Base-by-base conservation (phyloP, 2,329 filamentous ascomycete genomes). In the Hymenoscyphus fraxineus region DNA sequence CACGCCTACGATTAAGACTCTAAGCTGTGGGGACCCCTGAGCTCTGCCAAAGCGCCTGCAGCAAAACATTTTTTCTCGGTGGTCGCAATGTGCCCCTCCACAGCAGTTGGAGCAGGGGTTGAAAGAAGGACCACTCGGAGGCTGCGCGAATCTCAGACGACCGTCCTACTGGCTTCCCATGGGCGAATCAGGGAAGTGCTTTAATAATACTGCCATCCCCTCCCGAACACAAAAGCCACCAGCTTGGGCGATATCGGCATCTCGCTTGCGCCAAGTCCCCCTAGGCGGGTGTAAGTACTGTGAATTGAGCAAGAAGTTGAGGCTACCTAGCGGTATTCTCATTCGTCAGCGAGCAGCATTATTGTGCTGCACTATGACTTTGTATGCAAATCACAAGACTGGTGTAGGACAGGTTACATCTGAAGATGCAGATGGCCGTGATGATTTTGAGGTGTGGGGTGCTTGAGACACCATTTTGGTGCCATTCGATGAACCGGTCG, bases 341-440 rank as follows among this genome's bases (percentile, higher is more conserved):
- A 70, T 70, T 70, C 59, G 68, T 59, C 56, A 47, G 13, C 38
- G 27, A 54, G 65, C 47, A 54, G 55, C 15, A 38, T 40, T 58
- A 38, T 40, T 58, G 27, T 51, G 44, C 58, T 63, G 64, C 60
- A 67, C 60, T 59, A 61, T 63, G 63, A 67, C 58, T 59, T 63
- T 63, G 63, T 56, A 64, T 70, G 66, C 62, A 64, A 66, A 67
- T 67, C 67, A 70, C 69, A 61, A 68, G 67, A 70, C 67, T 27
- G 2, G 27, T 27, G 27, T 58, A 40, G 44, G 44, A 59, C 40
- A 55, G 35, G 22, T 62, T 67, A 65, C 65, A 67, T 59, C 44
- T 63, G 39, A 32, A 65, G 59, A 41, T 69, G 67, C 69, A 69
- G 63, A 64, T 65, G 63, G 67, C 58, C 59, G 66, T 47, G 59